phyloP scores from a whole-genome alignment of 1,284 basidiomycete species.

The Pseudozyma sp. region DNA sequence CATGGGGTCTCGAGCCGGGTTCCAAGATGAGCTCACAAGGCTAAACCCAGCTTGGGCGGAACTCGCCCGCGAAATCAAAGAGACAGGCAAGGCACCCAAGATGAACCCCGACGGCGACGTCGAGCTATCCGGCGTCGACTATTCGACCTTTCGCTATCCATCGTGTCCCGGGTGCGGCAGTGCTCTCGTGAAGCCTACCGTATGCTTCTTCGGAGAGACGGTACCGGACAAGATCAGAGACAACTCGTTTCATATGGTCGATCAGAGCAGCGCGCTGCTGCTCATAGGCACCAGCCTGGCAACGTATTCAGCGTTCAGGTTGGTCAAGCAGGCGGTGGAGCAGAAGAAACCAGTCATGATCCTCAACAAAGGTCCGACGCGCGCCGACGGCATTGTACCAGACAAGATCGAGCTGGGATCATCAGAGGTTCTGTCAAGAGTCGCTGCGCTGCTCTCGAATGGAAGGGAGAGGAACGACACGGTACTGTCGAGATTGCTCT shows the following conservation, averaged over 20 bases:
- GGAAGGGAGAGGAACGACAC: constrained; percentile 42
- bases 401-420: constrained; percentile 63
- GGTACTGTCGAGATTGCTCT: constrained; percentile 45
- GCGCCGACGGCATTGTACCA: constrained; percentile 56
- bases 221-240: constrained; percentile 57
- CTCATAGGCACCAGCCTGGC: constrained; percentile 65
- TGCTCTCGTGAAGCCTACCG: constrained; percentile 63
- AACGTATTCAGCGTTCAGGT: constrained; percentile 66
- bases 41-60: constrained; percentile 64
- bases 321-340: constrained; percentile 62
- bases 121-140: constrained; percentile 63
- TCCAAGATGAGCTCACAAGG: constrained; percentile 62
- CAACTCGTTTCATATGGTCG: constrained; percentile 44
- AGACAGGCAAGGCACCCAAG: constrained; percentile 56
- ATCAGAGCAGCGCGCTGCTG: constrained; percentile 54
- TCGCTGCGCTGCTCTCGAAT: constrained; percentile 36
- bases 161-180: constrained; percentile 66
- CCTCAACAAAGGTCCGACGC: constrained; percentile 66
- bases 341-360: constrained; percentile 54
- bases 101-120: constrained; percentile 68
- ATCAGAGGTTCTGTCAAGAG: constrained; percentile 54
- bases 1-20: constrained; percentile 52
- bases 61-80: constrained; percentile 52
- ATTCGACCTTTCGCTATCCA: constrained; percentile 63
- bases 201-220: constrained; percentile 68